Conservation (phyloP, 495 filamentous ascomycete genomes). For the Glonium stellatum region DNA sequence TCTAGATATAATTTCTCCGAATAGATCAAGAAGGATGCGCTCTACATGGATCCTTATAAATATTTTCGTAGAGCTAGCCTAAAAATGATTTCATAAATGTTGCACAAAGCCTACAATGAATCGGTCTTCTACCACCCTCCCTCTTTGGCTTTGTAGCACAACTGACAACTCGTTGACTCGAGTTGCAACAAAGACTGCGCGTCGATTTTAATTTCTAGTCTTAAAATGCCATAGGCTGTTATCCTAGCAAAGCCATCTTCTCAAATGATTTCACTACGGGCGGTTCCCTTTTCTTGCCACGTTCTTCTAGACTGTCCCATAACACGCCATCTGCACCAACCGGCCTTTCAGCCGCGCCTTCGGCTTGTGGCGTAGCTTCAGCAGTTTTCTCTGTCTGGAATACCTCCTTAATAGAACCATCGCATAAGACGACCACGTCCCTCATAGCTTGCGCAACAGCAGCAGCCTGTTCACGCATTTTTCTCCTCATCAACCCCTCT, state of each 20-base stretch:
- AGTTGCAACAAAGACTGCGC: no score
- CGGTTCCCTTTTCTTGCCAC: slow-evolving; percentile 23
- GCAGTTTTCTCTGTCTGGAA: slow-evolving; percentile 33
- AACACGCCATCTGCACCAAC: slow-evolving; percentile 35
- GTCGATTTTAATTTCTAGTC: no score
- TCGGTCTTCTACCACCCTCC: no score
- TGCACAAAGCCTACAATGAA: no score
- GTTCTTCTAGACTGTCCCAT: slow-evolving; percentile 32
- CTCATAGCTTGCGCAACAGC: slow-evolving; percentile 65
- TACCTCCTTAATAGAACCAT: slow-evolving; percentile 56
- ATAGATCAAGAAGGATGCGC: no score
- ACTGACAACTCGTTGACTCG: no score
- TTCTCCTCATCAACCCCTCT: slow-evolving; percentile 63
- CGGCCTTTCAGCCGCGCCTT: slow-evolving; percentile 30
- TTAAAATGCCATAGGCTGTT: background rate
- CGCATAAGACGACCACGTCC: slow-evolving; percentile 65
- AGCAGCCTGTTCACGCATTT: slow-evolving; percentile 78
- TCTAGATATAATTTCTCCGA: slow-evolving; percentile 1
- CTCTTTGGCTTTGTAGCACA: no score
- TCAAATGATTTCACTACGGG: slow-evolving; percentile 34
- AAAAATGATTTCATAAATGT: no score
- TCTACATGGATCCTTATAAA: no score
- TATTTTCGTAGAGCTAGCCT: no score
- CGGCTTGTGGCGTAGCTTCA: slow-evolving; percentile 28
- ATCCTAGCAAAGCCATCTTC: slow-evolving; percentile 21